A percentile compares a stretch with the other conserved stretches of the same genome.
Conservation (phyloP, 306 rosid genomes). For the Alnus glutinosa region DNA sequence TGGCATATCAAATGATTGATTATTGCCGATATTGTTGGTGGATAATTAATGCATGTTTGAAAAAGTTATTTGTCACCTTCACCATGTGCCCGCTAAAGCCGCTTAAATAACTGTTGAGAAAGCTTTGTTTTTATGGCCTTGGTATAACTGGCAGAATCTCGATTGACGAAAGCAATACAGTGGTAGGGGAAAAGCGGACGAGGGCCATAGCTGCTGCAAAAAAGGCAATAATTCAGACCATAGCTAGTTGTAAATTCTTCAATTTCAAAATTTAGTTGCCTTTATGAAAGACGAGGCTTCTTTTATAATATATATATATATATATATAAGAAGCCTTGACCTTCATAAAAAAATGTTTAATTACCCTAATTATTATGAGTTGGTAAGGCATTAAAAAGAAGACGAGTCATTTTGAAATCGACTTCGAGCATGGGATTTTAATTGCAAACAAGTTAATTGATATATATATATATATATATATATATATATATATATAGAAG, state of each 20-base stretch:
- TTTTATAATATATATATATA: too few relatives aligned
- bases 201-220: neutral
- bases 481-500: too few relatives aligned
- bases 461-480: too few relatives aligned
- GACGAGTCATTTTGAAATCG: too few relatives aligned
- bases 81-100: neutral
- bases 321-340: too few relatives aligned
- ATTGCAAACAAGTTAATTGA: too few relatives aligned
- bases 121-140: neutral
- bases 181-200: neutral
- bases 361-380: too few relatives aligned
- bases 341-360: too few relatives aligned
- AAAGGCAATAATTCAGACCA: neutral
- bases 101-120: neutral
- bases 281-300: too few relatives aligned
- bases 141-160: neutral
- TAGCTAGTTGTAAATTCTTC: neutral
- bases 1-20: neutral
- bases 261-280: neutral
- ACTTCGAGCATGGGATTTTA: too few relatives aligned
- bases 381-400: too few relatives aligned
- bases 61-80: neutral
- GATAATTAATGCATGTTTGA: neutral
- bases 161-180: neutral
- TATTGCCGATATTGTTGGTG: neutral